These are phyloP conservation scores for Cylindrodendrum hubeiense DNA, from an alignment of 2,329 filamentous ascomycete genomes.

Conservation along the genomic window DNA sequence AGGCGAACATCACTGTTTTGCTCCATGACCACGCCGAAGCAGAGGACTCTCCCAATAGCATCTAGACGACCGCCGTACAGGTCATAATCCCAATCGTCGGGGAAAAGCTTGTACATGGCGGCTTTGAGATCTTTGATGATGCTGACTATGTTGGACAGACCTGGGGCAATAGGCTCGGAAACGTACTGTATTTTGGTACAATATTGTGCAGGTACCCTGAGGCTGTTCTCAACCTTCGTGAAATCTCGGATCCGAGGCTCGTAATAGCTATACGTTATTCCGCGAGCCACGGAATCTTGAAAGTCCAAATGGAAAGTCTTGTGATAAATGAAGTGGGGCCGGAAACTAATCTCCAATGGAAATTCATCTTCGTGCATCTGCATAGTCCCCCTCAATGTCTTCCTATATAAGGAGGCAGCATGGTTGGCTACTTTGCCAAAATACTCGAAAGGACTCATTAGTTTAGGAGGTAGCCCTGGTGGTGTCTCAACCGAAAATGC, in stretches of 20 bases:
- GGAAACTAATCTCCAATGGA: background rate
- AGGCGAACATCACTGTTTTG: background rate
- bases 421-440: constrained; percentile 1
- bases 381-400: constrained; percentile 4
- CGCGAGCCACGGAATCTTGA: constrained; percentile 11
- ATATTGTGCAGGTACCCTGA: constrained; percentile 24
- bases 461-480: background rate
- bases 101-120: constrained; percentile 1
- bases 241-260: background rate
- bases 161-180: constrained; percentile 29
- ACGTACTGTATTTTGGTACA: constrained; percentile 23
- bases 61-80: background rate
- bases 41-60: constrained; percentile 23
- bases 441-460: constrained; percentile 22
- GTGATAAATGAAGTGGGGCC: background rate
- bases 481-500: background rate
- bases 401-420: background rate
- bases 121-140: constrained; percentile 18
- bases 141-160: constrained; percentile 24
- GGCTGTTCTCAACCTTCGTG: constrained; percentile 27
- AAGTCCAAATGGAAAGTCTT: constrained; percentile 21
- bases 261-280: constrained; percentile 25
- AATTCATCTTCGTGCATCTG: background rate
- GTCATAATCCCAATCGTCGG: constrained; percentile 21
- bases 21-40: constrained; percentile 30